Conservation (phyloP, 805 yeast species). For the Zygoascus flipseniorum region DNA sequence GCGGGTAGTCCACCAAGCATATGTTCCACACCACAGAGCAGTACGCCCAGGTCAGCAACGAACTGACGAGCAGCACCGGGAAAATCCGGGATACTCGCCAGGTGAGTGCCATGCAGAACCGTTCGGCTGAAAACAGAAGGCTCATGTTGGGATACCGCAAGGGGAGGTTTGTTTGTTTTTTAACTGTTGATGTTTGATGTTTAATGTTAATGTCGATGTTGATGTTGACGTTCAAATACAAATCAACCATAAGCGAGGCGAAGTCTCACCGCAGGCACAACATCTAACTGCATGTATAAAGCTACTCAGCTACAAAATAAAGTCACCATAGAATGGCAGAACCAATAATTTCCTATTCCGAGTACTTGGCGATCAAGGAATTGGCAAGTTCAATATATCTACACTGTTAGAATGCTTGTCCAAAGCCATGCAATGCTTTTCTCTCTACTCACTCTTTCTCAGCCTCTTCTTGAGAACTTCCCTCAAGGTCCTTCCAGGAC, state of each 20-base stretch:
- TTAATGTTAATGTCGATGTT: not conserved
- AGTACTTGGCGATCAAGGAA: constrained; percentile 22
- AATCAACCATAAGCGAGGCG: not conserved
- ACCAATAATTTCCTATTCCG: no score
- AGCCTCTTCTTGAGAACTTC: constrained; percentile 82
- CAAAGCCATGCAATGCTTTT: no score
- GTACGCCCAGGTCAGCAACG: constrained; percentile 27
- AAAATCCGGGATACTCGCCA: constrained; percentile 20
- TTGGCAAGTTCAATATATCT: constrained; percentile 30
- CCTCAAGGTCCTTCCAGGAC: constrained; percentile 85
- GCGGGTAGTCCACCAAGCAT: constrained; percentile 11
- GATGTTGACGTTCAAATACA: not conserved
- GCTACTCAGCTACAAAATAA: not conserved
- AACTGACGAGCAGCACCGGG: constrained; percentile 26
- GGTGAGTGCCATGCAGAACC: constrained; percentile 11
- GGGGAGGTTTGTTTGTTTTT: not conserved
- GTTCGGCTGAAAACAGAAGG: constrained; percentile 9
- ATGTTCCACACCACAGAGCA: constrained; percentile 18
- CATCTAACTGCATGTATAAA: not conserved
- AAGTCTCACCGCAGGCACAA: not conserved
- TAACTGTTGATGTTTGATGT: not conserved
- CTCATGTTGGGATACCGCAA: not conserved
- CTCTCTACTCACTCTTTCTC: constrained; percentile 47
- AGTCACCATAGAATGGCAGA: not conserved
- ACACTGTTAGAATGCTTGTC: not conserved